These are phyloP conservation scores for Naematelia encephala DNA, from an alignment of 768 basidiomycete species.

Conservation along the genomic window DNA sequence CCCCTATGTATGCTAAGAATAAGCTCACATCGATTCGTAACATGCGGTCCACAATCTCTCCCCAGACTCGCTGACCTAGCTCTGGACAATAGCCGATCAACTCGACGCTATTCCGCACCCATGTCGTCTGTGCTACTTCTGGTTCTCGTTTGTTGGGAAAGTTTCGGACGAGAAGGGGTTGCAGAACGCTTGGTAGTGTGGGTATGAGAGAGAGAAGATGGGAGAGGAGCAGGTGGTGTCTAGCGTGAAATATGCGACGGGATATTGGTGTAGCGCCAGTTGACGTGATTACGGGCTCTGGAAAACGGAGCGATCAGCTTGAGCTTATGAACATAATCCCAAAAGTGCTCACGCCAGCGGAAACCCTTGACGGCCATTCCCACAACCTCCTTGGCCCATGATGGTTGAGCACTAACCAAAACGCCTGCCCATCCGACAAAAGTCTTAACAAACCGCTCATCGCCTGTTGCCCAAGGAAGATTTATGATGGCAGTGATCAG, in stretches of 20 bases:
- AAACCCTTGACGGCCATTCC: constrained; percentile 78
- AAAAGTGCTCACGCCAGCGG: constrained; percentile 65
- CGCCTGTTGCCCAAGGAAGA: constrained; percentile 85
- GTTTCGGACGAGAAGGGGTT: constrained; percentile 73
- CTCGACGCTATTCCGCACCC: constrained; percentile 81
- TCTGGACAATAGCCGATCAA: constrained; percentile 85
- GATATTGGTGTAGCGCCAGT: constrained; percentile 58
- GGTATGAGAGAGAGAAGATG: constrained; percentile 87
- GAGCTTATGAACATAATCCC: constrained; percentile 27
- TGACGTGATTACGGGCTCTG: constrained; percentile 52
- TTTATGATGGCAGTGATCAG: constrained; percentile 82
- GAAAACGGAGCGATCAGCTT: constrained; percentile 53
- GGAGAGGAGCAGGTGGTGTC: constrained; percentile 77
- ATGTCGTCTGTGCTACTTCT: constrained; percentile 74
- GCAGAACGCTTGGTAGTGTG: constrained; percentile 79
- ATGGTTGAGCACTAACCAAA: constrained; percentile 83
- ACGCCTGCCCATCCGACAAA: constrained; percentile 88
- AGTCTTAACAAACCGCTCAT: constrained; percentile 74
- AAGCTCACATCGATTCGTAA: constrained; percentile 86
- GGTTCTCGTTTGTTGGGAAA: constrained; percentile 94
- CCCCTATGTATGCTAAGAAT: neutral
- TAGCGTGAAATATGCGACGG: constrained; percentile 75
- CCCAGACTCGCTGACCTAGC: constrained; percentile 72
- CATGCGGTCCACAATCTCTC: constrained; percentile 85
- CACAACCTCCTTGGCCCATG: constrained; percentile 82